Conservation (phyloP, 257 asterid species). For the Gentiana straminea region DNA sequence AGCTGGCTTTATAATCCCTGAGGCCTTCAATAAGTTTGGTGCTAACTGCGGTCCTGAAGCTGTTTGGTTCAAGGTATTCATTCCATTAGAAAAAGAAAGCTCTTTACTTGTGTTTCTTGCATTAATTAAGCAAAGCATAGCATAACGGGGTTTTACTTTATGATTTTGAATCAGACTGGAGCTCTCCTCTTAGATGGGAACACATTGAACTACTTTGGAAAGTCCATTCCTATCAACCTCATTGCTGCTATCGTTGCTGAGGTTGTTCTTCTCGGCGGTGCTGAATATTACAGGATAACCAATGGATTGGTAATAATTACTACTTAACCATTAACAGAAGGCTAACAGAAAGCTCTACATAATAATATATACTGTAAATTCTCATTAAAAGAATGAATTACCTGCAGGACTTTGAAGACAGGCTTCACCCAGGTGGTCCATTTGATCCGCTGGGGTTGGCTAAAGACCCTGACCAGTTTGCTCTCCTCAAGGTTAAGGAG, state of each 20-base stretch:
- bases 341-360: too few relatives aligned
- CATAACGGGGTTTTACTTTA: background rate
- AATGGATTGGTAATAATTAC: constrained; percentile 56
- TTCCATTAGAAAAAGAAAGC: too few relatives aligned
- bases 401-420: constrained; percentile 76
- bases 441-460: constrained; percentile 92
- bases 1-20: constrained; percentile 86
- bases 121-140: too few relatives aligned
- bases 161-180: constrained; percentile 47
- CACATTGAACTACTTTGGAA: constrained; percentile 90
- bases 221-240: constrained; percentile 89
- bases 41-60: constrained; percentile 98
- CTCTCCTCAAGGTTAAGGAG: constrained; percentile 87
- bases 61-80: constrained; percentile 87
- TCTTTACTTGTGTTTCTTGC: background rate
- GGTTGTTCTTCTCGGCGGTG: constrained; percentile 93
- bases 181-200: constrained; percentile 93
- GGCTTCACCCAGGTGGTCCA: constrained; percentile 97
- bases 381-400: background rate
- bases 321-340: background rate
- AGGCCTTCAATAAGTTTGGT: constrained; percentile 94
- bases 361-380: background rate
- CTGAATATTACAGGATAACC: constrained; percentile 85
- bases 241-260: constrained; percentile 67
- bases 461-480: constrained; percentile 90